Evolutionary conservation across 2,329 filamentous ascomycete genomes (phyloP), one percentile per base, ranked within the genome.

Genomic region (Aspergillus sp.): DNA sequence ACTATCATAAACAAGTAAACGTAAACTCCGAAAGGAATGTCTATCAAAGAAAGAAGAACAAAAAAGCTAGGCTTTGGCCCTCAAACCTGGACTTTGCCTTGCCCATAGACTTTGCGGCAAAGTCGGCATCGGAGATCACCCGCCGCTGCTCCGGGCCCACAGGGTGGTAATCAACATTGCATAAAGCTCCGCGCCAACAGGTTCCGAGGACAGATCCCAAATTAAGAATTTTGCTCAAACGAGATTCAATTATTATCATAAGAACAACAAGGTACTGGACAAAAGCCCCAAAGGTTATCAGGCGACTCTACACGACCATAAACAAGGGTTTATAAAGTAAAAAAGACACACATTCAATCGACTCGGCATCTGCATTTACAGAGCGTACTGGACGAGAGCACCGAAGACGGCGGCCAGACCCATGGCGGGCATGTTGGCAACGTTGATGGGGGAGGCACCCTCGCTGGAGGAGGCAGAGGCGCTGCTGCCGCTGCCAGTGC

Each of bases 371-470:
- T 65, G 69, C 68, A 65, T 72, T 78, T 81, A 83, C 74, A 82
- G 71, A 68, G 74, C 70, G 61, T 80, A 73, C 67, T 78, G 75
- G 64, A 80, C 66, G 49, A 82, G 65, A 67, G 75, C 75, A 67
- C 78, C 78, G 64, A 82, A 70, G 56, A 78, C 10, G 54, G 80
- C 77, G 39, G 79, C 77, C 54, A 78, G 54, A 65, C 79, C 80
- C 55, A 79, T 69, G 10, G 71, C 70, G 57, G 77, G 71, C 26
- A 73, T 65, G 66, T 72, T 75, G 62, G 66, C 77, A 51, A 67
- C 63, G 65, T 66, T 72, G 60, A 67, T 70, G 52, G 73, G 71
- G 52, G 75, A 74, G 58, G 72, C 74, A 65, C 74, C 77, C 56
- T 75, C 75, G 60, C 70, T 73, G 60, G 69, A 71, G 20, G 71